Evolutionary conservation across 2,329 filamentous ascomycete species (phyloP), one percentile per base, ranked within the genome.

Genomic region (Epicoccum sorghinum): DNA sequence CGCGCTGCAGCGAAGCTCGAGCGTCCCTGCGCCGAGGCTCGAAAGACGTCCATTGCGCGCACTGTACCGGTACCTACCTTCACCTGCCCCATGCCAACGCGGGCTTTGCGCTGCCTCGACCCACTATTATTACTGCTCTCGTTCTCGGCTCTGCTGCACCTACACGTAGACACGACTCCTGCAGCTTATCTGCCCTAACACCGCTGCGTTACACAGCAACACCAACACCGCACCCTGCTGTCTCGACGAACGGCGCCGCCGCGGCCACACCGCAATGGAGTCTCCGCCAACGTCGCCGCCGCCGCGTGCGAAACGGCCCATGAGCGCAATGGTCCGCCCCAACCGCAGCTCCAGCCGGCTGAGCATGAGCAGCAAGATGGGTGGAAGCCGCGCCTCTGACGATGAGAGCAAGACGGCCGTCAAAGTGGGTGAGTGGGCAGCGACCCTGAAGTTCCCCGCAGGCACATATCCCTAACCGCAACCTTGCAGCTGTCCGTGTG

Each of bases 331-430:
- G 80, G 85, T 92, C 69, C 87, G 89, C 68, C 83, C 90, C 40
- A 82, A 89, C 38, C 83, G 91, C 73, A 95, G 90, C 73, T 90
- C 83, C 65, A 96, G 91, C 78, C 89, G 93, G 65, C 81, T 96
- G 83, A 96, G 91, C 79, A 89, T 89, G 80, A 88, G 83, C 68
- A 90, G 89, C 78, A 93, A 89, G 75, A 79, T 82, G 47, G 87
- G 86, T 47, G 87, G 89, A 60, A 96, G 91, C 77, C 86, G 91
- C 70, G 88, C 89, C 23, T 96, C 92, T 0, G 93, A 97, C 68
- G 93, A 97, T 66, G 93, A 96, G 74, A 84, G 83, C 59, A 93
- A 90, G 74, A 96, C 93, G 6, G 90, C 93, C 24, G 93, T 97
- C 78, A 95, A 91, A 93, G 93, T 97, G 73, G 93, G 93, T 97